phyloP scores from a whole-genome alignment of 805 yeast species.

The Trichomonascus vanleenenianus region DNA sequence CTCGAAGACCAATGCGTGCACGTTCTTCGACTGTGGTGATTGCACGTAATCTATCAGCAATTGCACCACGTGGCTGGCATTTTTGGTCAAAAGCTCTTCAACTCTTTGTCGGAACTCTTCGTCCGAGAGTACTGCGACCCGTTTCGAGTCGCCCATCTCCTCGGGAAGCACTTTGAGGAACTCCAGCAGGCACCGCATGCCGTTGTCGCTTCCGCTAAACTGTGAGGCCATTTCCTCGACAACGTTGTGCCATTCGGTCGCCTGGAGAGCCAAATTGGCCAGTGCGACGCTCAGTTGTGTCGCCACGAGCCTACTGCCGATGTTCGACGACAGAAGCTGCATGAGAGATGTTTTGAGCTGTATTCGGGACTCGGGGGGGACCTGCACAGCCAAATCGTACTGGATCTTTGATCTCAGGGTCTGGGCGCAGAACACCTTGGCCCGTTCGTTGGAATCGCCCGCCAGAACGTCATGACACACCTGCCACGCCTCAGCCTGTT shows the following conservation, averaged over 20 bases:
- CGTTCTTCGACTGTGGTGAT: constrained; percentile 27
- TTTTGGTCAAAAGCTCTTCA: constrained; percentile 51
- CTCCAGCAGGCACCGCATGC: constrained; percentile 51
- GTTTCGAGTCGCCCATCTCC: constrained; percentile 71
- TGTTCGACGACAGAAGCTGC: constrained; percentile 39
- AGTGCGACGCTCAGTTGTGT: constrained; percentile 78
- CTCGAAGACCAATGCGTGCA: constrained; percentile 46
- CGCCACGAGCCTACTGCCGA: constrained; percentile 49
- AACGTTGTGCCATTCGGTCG: constrained; percentile 62
- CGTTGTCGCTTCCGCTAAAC: constrained; percentile 20
- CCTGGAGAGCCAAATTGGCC: constrained; percentile 76
- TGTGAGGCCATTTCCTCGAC: constrained; percentile 53
- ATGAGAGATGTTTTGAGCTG: constrained; percentile 66
- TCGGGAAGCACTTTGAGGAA: constrained; percentile 87
- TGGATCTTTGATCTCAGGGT: constrained; percentile 73
- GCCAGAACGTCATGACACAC: constrained; percentile 49
- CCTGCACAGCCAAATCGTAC: constrained; percentile 67
- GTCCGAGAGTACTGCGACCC: constrained; percentile 62
- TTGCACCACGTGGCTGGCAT: constrained; percentile 59
- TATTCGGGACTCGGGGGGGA: constrained; percentile 49
- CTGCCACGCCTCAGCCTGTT: constrained; percentile 58
- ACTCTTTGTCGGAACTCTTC: constrained; percentile 68
- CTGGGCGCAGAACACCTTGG: constrained; percentile 82
- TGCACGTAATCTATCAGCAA: constrained; percentile 49
- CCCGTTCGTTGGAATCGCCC: constrained; percentile 33